Percentiles rank a stretch among this genome's conserved stretches.
These are phyloP conservation scores for Saururus chinensis DNA, from an alignment of 164 flowering plant species.

Conservation along the genomic window DNA sequence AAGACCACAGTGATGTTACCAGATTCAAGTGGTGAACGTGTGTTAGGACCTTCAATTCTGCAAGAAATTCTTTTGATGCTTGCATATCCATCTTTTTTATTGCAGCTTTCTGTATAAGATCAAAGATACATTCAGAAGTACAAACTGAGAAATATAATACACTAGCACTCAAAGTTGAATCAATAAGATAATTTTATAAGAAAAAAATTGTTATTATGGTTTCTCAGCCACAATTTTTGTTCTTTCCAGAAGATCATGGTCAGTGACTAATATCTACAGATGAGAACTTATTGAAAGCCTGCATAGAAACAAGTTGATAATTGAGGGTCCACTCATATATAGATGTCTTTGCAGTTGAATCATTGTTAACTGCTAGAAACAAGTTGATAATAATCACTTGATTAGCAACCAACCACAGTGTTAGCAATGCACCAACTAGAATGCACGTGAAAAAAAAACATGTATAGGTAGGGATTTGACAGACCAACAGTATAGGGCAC, in stretches of 20 bases:
- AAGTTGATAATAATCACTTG: too few relatives aligned
- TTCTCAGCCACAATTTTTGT: background rate
- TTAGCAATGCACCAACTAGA: too few relatives aligned
- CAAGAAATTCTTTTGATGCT: constrained; percentile 76
- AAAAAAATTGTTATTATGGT: background rate
- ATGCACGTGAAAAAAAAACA: too few relatives aligned
- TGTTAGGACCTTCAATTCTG: constrained; percentile 76
- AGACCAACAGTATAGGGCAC: too few relatives aligned
- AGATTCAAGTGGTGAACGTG: constrained; percentile 86
- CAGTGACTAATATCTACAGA: background rate
- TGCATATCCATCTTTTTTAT: constrained; percentile 96
- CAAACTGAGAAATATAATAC: background rate
- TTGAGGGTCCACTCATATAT: too few relatives aligned
- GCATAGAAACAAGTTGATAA: too few relatives aligned
- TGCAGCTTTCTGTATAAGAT: constrained; percentile 66
- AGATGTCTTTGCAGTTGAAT: too few relatives aligned
- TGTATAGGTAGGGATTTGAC: too few relatives aligned
- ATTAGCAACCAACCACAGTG: too few relatives aligned
- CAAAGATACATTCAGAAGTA: background rate
- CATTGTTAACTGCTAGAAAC: too few relatives aligned
- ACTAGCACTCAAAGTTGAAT: too few relatives aligned
- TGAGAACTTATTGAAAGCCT: background rate
- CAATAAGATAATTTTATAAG: too few relatives aligned
- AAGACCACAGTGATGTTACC: constrained; percentile 30
- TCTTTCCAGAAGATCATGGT: background rate